phyloP scores from a whole-genome alignment of 257 asterid species.

The Solanum arcanum region DNA sequence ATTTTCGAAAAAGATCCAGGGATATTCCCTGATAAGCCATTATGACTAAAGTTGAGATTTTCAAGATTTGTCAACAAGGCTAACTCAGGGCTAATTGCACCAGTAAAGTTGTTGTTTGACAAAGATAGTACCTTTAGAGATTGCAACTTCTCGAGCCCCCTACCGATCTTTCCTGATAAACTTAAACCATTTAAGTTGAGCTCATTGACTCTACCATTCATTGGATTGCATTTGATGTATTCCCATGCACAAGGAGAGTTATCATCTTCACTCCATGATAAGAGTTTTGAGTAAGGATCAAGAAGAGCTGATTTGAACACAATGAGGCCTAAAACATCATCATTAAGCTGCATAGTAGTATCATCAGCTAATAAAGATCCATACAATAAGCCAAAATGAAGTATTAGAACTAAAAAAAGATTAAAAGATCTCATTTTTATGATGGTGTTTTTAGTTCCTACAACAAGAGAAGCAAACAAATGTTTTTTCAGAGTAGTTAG shows the following conservation, averaged over 20 bases:
- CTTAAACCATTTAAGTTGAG: constrained; percentile 41
- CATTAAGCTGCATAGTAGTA: constrained; percentile 41
- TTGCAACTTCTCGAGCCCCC: constrained; percentile 63
- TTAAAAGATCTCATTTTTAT: neutral
- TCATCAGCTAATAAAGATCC: constrained; percentile 9
- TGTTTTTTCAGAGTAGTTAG: neutral
- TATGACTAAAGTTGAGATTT: constrained; percentile 53
- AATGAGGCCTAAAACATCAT: constrained; percentile 83
- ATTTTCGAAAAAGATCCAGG: constrained; percentile 32
- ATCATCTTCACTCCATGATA: constrained; percentile 76
- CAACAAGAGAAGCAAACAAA: neutral
- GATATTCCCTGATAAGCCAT: constrained; percentile 42
- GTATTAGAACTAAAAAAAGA: neutral
- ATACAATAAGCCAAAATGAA: neutral
- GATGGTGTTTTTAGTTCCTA: neutral
- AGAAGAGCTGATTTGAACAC: constrained; percentile 65
- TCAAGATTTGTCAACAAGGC: constrained; percentile 33
- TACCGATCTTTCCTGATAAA: constrained; percentile 69
- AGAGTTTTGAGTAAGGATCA: constrained; percentile 36
- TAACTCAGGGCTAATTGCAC: constrained; percentile 36
- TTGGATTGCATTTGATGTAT: constrained; percentile 49
- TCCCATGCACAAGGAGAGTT: constrained; percentile 78
- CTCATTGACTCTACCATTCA: constrained; percentile 40
- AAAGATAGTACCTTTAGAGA: constrained; percentile 51
- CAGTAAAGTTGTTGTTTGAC: constrained; percentile 60